Base-by-base conservation (phyloP, 176 grass and related monocot genomes). In the Aegilops umbellulata region DNA sequence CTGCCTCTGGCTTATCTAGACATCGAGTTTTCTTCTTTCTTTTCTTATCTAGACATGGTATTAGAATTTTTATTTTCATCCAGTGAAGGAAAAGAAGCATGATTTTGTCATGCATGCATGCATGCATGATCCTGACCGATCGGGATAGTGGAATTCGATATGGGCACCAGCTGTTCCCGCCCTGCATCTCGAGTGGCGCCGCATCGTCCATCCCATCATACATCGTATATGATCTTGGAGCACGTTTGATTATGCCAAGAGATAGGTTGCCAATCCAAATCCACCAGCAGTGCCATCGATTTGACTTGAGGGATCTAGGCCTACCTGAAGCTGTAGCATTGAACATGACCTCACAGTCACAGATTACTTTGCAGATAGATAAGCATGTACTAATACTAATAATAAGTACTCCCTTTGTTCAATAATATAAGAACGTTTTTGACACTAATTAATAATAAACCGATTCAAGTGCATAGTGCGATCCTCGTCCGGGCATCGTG, bases 311-410 rank as follows among this genome's bases (percentile, higher is more conserved):
- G 25, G 4, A 31, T 31, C 46, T 76, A 76, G 76, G 60, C 76
- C 55, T 39, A 79, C 22, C 55, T 39, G 20, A 79, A 79, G 76
- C 20, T 78, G 76, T 61, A 78, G 55, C 76, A 39, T 61, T 58
- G 31, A 10, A 61, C 34, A 61, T 63, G 77, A 58, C 22, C 80
- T 55, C 4, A 26, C 31, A 4, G 29, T 55, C 4, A 26, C 31
- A 4, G 29, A 83, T 24, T 72, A 38, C 49, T 58, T 72, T 83
- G 49, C 15, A 20, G 6, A 57, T 5, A 55, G 64, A 24, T 35
- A 70, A 82, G 6, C 27, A 69, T 23, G 47, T 51, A 51, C 47
- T 51, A 51, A 32, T 32, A 32, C 31, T 32, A 32, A 32, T 4
- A 32, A 32, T 32, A 32, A 32, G 31, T 32, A 32, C n/a, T n/a